Conservation (phyloP, 2,329 filamentous ascomycete species). For the Fusarium sp. region DNA sequence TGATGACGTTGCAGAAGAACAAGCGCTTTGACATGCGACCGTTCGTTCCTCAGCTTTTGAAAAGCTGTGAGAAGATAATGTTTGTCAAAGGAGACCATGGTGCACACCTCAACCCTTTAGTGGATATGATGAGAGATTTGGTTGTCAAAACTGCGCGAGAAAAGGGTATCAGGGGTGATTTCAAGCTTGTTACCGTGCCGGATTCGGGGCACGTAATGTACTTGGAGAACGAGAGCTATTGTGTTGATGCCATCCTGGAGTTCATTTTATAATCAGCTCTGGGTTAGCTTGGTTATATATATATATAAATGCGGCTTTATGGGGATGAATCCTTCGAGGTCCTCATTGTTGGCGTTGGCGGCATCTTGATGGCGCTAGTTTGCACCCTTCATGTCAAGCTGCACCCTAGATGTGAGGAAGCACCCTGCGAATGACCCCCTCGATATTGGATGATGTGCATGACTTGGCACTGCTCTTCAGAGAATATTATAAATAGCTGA, state of each 20-base stretch:
- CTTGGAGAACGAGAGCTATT: slow-evolving; percentile 5
- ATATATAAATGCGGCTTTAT: accelerated
- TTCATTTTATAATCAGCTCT: background rate
- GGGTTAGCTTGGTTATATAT: too few species aligned
- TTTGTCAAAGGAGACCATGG: background rate
- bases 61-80: background rate
- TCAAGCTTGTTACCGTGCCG: background rate
- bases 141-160: background rate
- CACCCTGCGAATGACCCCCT: background rate
- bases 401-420: background rate
- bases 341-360: accelerated
- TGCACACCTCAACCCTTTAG: background rate
- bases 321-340: accelerated
- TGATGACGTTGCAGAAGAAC: slow-evolving; percentile 1
- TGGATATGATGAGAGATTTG: background rate
- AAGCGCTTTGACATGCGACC: background rate
- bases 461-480: accelerated
- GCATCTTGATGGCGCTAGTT: background rate
- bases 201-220: background rate
- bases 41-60: background rate
- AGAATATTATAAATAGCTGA: background rate
- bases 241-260: background rate
- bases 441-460: background rate
- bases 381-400: slow-evolving; percentile 9
- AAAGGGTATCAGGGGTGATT: background rate